These are phyloP conservation scores for Xylaria sp. DNA, from an alignment of 2,329 filamentous ascomycete species.

Conservation along the genomic window DNA sequence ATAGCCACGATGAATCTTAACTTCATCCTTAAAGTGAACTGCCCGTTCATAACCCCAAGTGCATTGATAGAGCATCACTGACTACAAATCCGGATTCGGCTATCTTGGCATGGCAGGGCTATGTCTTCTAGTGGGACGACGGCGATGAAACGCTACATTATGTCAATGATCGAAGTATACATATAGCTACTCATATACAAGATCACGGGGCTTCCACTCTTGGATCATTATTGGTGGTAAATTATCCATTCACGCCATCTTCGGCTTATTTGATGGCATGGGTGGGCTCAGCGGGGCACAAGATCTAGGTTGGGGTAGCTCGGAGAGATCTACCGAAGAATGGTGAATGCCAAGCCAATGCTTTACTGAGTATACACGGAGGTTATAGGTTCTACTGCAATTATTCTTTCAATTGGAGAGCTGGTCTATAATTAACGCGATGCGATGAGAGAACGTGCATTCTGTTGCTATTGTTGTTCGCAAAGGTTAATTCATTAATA, in stretches of 20 bases:
- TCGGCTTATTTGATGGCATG: slow-evolving; percentile 22
- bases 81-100: slow-evolving; percentile 3
- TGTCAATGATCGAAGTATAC: background rate
- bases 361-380: background rate
- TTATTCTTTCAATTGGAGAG: background rate
- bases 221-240: slow-evolving; percentile 36
- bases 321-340: slow-evolving; percentile 11
- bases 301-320: slow-evolving; percentile 21
- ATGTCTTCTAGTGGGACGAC: slow-evolving; percentile 8
- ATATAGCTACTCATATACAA: background rate
- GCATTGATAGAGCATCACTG: slow-evolving; percentile 13
- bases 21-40: slow-evolving; percentile 24
- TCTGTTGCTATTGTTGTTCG: background rate
- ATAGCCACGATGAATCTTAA: background rate
- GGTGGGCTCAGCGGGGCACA: slow-evolving; percentile 1
- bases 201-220: background rate
- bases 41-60: background rate
- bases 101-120: slow-evolving; percentile 13
- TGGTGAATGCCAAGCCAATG: slow-evolving; percentile 6
- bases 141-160: slow-evolving; percentile 9
- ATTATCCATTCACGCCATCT: slow-evolving; percentile 25
- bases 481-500: background rate
- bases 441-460: background rate
- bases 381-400: background rate
- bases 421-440: background rate